Evolutionary conservation across 495 filamentous ascomycete species (phyloP).

Genomic region (Trichoderma parareesei): DNA sequence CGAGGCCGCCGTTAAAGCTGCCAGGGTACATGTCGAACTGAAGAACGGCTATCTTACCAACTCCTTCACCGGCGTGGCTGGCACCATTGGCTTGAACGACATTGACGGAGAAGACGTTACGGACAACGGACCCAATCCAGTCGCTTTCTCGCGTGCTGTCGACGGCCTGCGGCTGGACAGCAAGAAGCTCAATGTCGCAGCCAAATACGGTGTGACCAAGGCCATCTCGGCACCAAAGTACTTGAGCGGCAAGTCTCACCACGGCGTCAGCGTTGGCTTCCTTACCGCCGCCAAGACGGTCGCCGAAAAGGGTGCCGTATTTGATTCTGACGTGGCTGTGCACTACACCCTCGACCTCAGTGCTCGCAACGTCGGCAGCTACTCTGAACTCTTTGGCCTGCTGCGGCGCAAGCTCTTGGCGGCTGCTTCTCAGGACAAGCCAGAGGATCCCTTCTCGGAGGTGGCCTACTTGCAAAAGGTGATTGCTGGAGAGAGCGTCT

Average conservation of each 20-base stretch:
- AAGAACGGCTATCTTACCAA: conserved; percentile 47
- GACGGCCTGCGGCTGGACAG: conserved; percentile 37
- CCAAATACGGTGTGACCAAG: conserved; percentile 38
- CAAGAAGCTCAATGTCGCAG: conserved; percentile 34
- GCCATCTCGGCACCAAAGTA: conserved; percentile 38
- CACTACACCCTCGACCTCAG: conserved; percentile 34
- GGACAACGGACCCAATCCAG: conserved; percentile 32
- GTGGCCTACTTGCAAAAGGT: conserved; percentile 30
- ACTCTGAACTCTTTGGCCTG: conserved; percentile 18
- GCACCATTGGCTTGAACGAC: conserved; percentile 45
- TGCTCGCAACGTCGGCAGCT: background rate
- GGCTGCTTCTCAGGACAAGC: conserved; percentile 21
- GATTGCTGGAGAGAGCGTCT: conserved; percentile 25
- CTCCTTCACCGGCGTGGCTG: conserved; percentile 47
- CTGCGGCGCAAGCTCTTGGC: conserved; percentile 36
- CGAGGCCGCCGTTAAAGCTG: conserved; percentile 19
- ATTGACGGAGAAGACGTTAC: conserved; percentile 46
- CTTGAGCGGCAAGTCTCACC: conserved; percentile 24
- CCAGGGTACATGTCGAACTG: conserved; percentile 35
- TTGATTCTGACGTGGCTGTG: conserved; percentile 31
- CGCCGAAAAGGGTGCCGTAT: conserved; percentile 29
- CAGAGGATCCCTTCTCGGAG: conserved; percentile 31
- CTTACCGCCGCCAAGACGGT: conserved; percentile 28
- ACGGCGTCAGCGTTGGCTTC: conserved; percentile 41
- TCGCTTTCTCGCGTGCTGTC: conserved; percentile 35